Base-by-base conservation (phyloP, 2,329 filamentous ascomycete genomes). In the Ambrosiella xylebori region DNA sequence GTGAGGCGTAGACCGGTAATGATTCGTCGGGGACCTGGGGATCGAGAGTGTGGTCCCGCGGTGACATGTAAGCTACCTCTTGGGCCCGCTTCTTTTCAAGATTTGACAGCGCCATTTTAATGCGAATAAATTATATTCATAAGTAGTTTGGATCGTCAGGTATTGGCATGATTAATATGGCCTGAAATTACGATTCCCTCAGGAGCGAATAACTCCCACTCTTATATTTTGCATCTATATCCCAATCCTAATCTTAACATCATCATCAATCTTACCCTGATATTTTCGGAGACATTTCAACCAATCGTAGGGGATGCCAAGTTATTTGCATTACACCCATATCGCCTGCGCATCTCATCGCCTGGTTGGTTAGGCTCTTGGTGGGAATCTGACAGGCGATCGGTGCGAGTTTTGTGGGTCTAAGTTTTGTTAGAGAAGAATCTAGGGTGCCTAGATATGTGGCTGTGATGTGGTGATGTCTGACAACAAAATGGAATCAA, bases 11-110 rank as follows among this genome's bases (percentile, higher is more conserved):
- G 39, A 52, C 12, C 15, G 19, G 19, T 59, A 44, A 12, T 19
- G 7, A 27, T 2, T 27, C 27, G 27, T 27, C 27, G 4, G 27
- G 27, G 27, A 27, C 27, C 27, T 27, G 27, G 27, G 27, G 27
- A 27, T 27, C 3, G 27, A 27, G 27, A 7, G 54, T 41, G 36
- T 51, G 40, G 55, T 59, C 27, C 27, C 27, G 57, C 15, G 41
- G 15, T 11, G 35, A 38, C 52, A 59, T 59, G 17, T 59, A 59
- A 13, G 39, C 52, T 36, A 52, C 51, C 38, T 59, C 57, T 12
- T 55, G 54, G 37, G 45, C 57, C 11, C 57, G 51, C 44, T 52
- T 52, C 39, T 41, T 41, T 41, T 41, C 39, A 41, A 41, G 39
- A 11, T 9, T 11, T n/a, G 39, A 12, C 11, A n/a, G 8, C 11